A percentile compares a stretch with the other conserved stretches of the same genome.
These are phyloP conservation scores for Trichoderma sp. DNA, from an alignment of 2,329 filamentous ascomycete genomes.

Conservation along the genomic window DNA sequence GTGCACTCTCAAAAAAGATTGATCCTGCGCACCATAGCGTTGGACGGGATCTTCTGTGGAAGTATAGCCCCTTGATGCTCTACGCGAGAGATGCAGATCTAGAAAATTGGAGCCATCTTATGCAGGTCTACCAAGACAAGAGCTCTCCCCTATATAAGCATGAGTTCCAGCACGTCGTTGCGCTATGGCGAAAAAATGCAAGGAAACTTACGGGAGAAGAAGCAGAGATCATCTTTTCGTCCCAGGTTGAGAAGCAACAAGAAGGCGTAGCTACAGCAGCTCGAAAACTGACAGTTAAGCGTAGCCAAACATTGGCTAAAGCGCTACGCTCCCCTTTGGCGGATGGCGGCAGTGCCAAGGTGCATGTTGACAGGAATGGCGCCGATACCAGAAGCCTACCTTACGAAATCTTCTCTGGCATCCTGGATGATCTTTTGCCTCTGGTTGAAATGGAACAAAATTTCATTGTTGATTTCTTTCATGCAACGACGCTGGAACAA, in stretches of 20 bases:
- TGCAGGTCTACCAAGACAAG: conserved; percentile 79
- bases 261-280: conserved; percentile 75
- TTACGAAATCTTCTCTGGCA: conserved; percentile 78
- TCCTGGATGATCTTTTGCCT: conserved; percentile 78
- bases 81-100: conserved; percentile 85
- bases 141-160: conserved; percentile 76
- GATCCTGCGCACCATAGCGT: conserved; percentile 71
- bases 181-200: conserved; percentile 77
- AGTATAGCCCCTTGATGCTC: conserved; percentile 82
- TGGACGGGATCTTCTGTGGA: conserved; percentile 76
- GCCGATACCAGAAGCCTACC: conserved; percentile 68
- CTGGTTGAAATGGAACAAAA: conserved; percentile 93
- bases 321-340: conserved; percentile 68
- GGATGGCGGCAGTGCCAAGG: conserved; percentile 56
- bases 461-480: conserved; percentile 96
- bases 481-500: conserved; percentile 80
- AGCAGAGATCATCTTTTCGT: conserved; percentile 82
- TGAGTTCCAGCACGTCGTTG: conserved; percentile 76
- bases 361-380: conserved; percentile 57
- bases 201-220: conserved; percentile 77
- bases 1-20: conserved; percentile 64
- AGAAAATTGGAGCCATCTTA: conserved; percentile 76
- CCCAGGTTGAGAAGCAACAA: conserved; percentile 80
- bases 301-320: conserved; percentile 83
- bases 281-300: conserved; percentile 89